Percentiles rank a stretch among this genome's conserved stretches.
phyloP scores from a whole-genome alignment of 2,329 filamentous ascomycete genomes.

The Coniochaeta prunicola region DNA sequence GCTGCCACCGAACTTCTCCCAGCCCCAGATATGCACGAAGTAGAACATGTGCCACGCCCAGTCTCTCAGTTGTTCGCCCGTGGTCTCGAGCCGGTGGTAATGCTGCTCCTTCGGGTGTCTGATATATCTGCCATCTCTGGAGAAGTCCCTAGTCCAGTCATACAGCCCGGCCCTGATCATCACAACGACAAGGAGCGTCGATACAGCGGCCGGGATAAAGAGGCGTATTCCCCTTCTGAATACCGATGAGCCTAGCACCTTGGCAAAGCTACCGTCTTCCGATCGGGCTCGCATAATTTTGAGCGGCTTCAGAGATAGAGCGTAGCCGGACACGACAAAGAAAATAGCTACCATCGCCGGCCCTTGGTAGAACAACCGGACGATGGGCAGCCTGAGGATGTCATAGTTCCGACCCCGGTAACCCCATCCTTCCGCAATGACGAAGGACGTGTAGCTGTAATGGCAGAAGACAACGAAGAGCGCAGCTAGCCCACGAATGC shows the following conservation, averaged over 20 bases:
- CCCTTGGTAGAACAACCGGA: slow-evolving; percentile 47
- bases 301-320: slow-evolving; percentile 46
- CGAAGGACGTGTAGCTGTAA: slow-evolving; percentile 45
- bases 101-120: slow-evolving; percentile 43
- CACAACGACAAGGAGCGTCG: slow-evolving; percentile 38
- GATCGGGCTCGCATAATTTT: slow-evolving; percentile 24
- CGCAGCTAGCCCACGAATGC: slow-evolving; percentile 48
- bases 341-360: slow-evolving; percentile 53
- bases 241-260: slow-evolving; percentile 39
- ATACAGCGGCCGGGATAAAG: slow-evolving; percentile 42
- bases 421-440: slow-evolving; percentile 44
- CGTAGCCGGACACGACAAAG: slow-evolving; percentile 57
- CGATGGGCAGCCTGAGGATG: slow-evolving; percentile 43
- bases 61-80: slow-evolving; percentile 32
- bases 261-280: slow-evolving; percentile 29
- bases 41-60: slow-evolving; percentile 41
- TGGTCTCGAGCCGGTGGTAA: slow-evolving; percentile 27
- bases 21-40: slow-evolving; percentile 44
- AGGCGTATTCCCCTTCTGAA: slow-evolving; percentile 46
- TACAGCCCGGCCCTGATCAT: slow-evolving; percentile 38
- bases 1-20: slow-evolving; percentile 38
- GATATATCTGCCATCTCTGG: slow-evolving; percentile 32
- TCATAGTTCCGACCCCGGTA: slow-evolving; percentile 34
- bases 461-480: slow-evolving; percentile 51
- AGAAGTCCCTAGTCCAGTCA: slow-evolving; percentile 40